Conservation (phyloP, 495 filamentous ascomycete genomes). For the Neurospora sp. region DNA sequence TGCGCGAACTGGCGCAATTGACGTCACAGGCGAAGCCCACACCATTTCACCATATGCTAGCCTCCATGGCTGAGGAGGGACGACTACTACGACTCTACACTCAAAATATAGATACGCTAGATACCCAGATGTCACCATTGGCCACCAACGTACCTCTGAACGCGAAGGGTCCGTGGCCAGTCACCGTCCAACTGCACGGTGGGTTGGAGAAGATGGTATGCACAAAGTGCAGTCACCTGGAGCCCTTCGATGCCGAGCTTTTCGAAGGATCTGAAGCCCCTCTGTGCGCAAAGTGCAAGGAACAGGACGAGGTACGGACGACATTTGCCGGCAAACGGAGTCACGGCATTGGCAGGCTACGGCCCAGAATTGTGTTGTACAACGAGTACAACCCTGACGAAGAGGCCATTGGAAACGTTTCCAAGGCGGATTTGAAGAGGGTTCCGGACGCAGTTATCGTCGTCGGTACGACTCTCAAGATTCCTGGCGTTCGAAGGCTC, state of each 20-base stretch:
- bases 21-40: conserved; percentile 71
- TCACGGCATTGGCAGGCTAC: conserved; percentile 82
- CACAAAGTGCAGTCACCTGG: conserved; percentile 73
- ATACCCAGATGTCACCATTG: conserved; percentile 73
- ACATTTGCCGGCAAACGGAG: conserved; percentile 77
- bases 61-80: conserved; percentile 77
- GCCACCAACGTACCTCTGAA: conserved; percentile 61
- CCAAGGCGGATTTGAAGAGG: conserved; percentile 69
- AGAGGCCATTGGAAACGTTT: conserved; percentile 86
- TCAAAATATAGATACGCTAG: conserved; percentile 93
- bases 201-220: conserved; percentile 94
- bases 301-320: conserved; percentile 63
- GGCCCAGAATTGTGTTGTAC: conserved; percentile 91
- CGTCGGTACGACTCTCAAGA: conserved; percentile 89
- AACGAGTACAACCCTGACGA: conserved; percentile 96
- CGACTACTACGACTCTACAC: conserved; percentile 88
- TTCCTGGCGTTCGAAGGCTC: conserved; percentile 81
- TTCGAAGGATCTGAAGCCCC: conserved; percentile 81
- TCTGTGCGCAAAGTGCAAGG: conserved; percentile 64
- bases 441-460: conserved; percentile 88
- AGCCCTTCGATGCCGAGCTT: conserved; percentile 62
- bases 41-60: conserved; percentile 86
- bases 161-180: conserved; percentile 80
- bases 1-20: conserved; percentile 70
- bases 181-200: conserved; percentile 87